Evolutionary conservation across 192 early-diverging fungal species (phyloP), one percentile per base, ranked within the genome.

Genomic region (Pilaira anomala): DNA sequence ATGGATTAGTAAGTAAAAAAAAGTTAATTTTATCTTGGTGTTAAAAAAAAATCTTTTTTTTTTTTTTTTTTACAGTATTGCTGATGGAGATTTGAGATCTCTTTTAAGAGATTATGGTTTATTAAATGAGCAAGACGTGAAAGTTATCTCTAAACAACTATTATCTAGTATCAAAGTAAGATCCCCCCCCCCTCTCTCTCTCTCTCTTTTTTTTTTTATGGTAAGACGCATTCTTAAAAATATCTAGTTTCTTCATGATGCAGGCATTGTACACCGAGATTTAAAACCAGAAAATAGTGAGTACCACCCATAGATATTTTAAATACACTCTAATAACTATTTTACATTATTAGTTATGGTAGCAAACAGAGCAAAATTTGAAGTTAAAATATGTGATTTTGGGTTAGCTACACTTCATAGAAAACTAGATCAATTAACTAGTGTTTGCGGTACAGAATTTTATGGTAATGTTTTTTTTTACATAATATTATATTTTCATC

Each of bases 361-460:
- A n/a, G 75, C 78, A 42, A 78, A 80, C 57, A 63, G 67, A 48
- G 70, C 72, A 9, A 25, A 67, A 7, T 53, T 80, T 33, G 78
- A 81, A 59, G 81, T 96, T 70, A 98, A 93, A 83, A 85, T 98
- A 48, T 86, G 88, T 18, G 95, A 98, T 74, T 98, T 98, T 80
- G 95, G 95, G 1, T 71, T 98, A 40, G 91, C 95, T 30, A 96
- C 77, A 30, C 80, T 79, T 36, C 48, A 46, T 28, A 16, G 49
- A 3, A 33, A 25, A 11, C 30, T 19, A 30, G 25, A 18, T 7
- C 18, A n/a, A 18, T 18, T 65, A 6, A 18, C 26, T 12, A 91
- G 90, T 2, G 76, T 83, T 21, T 98, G 95, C 67, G 95, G 95
- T 3, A 98, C 94, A 0, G 88, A 89, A 6, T 88, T 85, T 60